Conservation (phyloP, 768 basidiomycete species). For the Psilocybe cyanescens region DNA sequence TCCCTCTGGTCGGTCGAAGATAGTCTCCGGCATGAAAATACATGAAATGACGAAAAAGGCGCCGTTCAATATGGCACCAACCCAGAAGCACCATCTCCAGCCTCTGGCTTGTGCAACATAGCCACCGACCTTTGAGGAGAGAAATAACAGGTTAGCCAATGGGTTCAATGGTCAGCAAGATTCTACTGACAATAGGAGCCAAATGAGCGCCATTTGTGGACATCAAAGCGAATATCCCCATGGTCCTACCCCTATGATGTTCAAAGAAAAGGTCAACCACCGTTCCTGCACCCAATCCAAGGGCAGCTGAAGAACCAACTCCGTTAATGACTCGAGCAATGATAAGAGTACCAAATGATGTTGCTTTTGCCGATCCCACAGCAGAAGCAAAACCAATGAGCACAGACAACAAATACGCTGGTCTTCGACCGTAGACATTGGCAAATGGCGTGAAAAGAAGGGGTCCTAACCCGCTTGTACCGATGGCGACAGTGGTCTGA, state of each 20-base stretch:
- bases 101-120: conserved; percentile 39
- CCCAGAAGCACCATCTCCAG: conserved; percentile 51
- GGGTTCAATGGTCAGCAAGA: background rate
- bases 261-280: conserved; percentile 39
- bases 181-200: conserved; percentile 39
- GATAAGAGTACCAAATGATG: conserved; percentile 35
- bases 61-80: conserved; percentile 45
- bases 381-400: conserved; percentile 38
- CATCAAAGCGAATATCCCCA: conserved; percentile 47
- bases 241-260: conserved; percentile 44
- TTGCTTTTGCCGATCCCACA: conserved; percentile 35
- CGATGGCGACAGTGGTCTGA: conserved; percentile 42
- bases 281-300: conserved; percentile 41
- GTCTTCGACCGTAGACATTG: conserved; percentile 42
- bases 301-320: conserved; percentile 36
- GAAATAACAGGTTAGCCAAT: background rate
- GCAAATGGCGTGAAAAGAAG: conserved; percentile 42
- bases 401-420: conserved; percentile 38
- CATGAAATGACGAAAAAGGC: conserved; percentile 37
- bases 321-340: conserved; percentile 41
- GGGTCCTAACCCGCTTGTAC: conserved; percentile 37
- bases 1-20: conserved; percentile 34
- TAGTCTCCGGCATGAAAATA: conserved; percentile 45
- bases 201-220: conserved; percentile 44
- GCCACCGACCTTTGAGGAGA: conserved; percentile 32